These are phyloP conservation scores for Huntiella decipiens DNA, from an alignment of 2,329 filamentous ascomycete genomes.

Conservation along the genomic window DNA sequence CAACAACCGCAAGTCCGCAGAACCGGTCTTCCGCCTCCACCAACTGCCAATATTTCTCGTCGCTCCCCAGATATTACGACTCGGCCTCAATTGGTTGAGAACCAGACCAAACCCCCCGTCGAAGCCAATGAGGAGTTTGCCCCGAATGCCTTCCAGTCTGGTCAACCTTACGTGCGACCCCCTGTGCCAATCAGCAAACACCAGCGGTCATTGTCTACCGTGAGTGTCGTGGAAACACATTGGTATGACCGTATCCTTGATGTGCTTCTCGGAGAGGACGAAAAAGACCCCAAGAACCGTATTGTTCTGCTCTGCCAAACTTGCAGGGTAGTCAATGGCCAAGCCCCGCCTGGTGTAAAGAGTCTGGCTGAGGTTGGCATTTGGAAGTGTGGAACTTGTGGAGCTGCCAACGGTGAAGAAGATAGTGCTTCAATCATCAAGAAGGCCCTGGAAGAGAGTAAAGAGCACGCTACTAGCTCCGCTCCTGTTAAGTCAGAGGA, in stretches of 20 bases:
- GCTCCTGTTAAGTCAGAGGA: background rate
- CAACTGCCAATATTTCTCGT: conserved; percentile 43
- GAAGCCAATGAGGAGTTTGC: conserved; percentile 43
- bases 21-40: conserved; percentile 26
- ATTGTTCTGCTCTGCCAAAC: conserved; percentile 66
- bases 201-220: background rate
- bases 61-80: conserved; percentile 16
- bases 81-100: conserved; percentile 13
- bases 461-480: background rate
- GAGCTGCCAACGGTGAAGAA: conserved; percentile 61
- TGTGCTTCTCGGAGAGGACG: conserved; percentile 81
- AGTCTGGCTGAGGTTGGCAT: conserved; percentile 59
- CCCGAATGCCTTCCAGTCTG: conserved; percentile 43
- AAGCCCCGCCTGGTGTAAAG: conserved; percentile 74
- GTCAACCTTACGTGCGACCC: conserved; percentile 12
- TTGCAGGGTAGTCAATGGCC: conserved; percentile 84
- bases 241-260: conserved; percentile 96
- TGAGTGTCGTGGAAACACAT: conserved; percentile 27
- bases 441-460: conserved; percentile 30
- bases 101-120: conserved; percentile 16
- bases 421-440: conserved; percentile 55
- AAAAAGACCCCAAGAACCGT: conserved; percentile 78
- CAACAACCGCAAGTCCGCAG: background rate
- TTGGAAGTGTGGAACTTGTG: conserved; percentile 83
- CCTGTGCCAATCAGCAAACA: background rate